A percentile compares a stretch with the other conserved stretches of the same genome.
These are phyloP conservation scores for Herpotrichia juniperi DNA, from an alignment of 2,329 filamentous ascomycete genomes.

Conservation along the genomic window DNA sequence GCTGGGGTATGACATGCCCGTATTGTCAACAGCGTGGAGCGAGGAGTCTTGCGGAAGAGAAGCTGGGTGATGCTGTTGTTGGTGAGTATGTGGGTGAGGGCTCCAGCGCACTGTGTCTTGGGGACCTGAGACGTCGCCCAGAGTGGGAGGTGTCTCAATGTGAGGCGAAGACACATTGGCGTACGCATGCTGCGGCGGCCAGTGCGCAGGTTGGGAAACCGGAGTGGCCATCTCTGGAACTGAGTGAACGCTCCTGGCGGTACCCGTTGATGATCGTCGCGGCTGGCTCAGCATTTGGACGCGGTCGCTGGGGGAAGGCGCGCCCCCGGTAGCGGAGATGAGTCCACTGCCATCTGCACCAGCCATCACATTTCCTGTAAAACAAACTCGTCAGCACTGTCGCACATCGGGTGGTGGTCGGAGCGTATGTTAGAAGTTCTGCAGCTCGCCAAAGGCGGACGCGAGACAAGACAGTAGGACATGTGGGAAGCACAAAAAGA, in stretches of 20 bases:
- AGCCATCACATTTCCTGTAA: slow-evolving; percentile 23
- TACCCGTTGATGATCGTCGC: slow-evolving; percentile 44
- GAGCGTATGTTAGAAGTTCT: slow-evolving; percentile 26
- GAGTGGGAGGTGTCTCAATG: slow-evolving; percentile 33
- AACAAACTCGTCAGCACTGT: slow-evolving; percentile 12
- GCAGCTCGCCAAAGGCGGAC: slow-evolving; percentile 32
- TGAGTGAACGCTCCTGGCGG: slow-evolving; percentile 45
- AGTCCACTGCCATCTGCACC: slow-evolving; percentile 24
- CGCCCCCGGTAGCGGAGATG: slow-evolving; percentile 33
- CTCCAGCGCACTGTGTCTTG: slow-evolving; percentile 42
- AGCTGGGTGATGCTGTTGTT: slow-evolving; percentile 40
- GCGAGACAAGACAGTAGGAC: slow-evolving; percentile 15
- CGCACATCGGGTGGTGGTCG: slow-evolving; percentile 7
- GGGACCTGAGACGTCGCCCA: slow-evolving; percentile 36
- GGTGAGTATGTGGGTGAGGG: slow-evolving; percentile 38
- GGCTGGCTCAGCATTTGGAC: slow-evolving; percentile 47
- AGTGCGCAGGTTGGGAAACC: slow-evolving; percentile 43
- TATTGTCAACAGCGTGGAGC: slow-evolving; percentile 35
- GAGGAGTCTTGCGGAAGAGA: slow-evolving; percentile 41
- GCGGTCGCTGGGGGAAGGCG: slow-evolving; percentile 46
- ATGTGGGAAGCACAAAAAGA: slow-evolving; percentile 21
- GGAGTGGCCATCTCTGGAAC: slow-evolving; percentile 44
- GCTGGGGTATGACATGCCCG: slow-evolving; percentile 40
- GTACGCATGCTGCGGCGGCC: slow-evolving; percentile 44
- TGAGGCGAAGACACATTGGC: slow-evolving; percentile 41